Base-by-base conservation (phyloP, 2,329 filamentous ascomycete species). In the Epichloe scottii region DNA sequence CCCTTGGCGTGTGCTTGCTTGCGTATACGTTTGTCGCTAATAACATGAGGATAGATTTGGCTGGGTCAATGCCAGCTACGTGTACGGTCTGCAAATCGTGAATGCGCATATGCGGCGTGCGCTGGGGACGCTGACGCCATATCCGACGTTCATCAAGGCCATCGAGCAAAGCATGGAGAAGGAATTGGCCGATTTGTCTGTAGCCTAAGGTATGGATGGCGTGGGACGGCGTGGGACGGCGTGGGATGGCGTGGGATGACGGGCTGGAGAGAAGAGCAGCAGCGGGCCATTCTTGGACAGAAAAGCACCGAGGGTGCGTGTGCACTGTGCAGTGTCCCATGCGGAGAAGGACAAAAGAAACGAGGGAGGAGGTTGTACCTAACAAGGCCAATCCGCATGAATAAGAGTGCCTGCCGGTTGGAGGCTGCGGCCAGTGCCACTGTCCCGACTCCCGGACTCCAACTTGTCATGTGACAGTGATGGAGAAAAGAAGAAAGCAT, bases 21-120 rank as follows among this genome's bases (percentile, higher is more conserved):
- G 26, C 10, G 26, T 8, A 30, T 30, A 30, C 8, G 8, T 10
- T 30, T 30, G 19, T 34, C 33, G 15, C n/a, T 12, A 30, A 39
- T 48, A 48, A 49, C 34, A 37, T 34, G 40, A 26, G 23, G n/a
- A 47, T 62, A 95, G 91, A 52, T 98, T 98, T 64, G 93, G 91
- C 49, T 98, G 93, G 93, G 93, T 97, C 62, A 98, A 98, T 65
- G 91, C 93, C 61, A 96, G 90, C 65, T 98, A 95, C 66, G 87
- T 97, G 52, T 94, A 94, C 63, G 93, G 91, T 40, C 75, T 97
- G 54, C 84, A 90, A 58, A 87, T 96, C 58, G 77, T 95, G 54
- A 90, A 87, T 60, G 85, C 87, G 34, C 89, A 95, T 68, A 90
- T 93, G 81, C 82, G 84, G 65, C 85, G 90, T 60, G 89, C 91